Conservation (phyloP, 805 yeast genomes). For the Candida dajiaensis region DNA sequence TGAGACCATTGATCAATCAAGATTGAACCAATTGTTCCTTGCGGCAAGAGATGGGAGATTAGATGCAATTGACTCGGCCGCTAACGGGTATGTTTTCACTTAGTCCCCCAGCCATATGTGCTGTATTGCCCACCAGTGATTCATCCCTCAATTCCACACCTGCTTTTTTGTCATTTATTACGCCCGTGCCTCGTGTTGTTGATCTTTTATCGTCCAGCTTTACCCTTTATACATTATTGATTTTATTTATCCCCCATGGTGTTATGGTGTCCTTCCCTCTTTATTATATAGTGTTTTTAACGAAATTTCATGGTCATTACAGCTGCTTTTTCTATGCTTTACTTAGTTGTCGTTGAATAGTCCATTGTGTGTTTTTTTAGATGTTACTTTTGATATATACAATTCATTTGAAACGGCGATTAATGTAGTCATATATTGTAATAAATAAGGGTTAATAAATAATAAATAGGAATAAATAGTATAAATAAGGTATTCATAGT, state of each 20-base stretch:
- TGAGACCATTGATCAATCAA: constrained; percentile 30
- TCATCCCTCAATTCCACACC: neutral
- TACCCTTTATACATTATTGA: neutral
- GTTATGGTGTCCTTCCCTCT: neutral
- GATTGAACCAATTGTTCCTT: constrained; percentile 45
- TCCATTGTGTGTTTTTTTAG: neutral
- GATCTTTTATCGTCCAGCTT: neutral
- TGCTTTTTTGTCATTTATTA: neutral
- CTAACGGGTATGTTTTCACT: constrained; percentile 28
- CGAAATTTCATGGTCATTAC: neutral
- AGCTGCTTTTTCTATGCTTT: neutral
- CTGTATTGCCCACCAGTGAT: neutral
- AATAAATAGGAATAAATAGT: neutral
- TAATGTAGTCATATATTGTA: neutral
- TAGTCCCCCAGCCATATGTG: neutral
- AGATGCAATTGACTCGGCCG: constrained; percentile 45
- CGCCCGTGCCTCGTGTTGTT: neutral
- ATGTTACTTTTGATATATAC: neutral
- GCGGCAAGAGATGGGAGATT: constrained; percentile 53
- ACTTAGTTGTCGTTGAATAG: neutral
- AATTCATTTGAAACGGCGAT: neutral
- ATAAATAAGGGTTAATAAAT: constrained; percentile 1
- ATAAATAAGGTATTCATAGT: neutral
- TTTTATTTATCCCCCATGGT: neutral
- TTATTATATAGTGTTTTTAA: neutral